Conservation (phyloP, 108 stramenopile species). For the Nitzschia sp. region DNA sequence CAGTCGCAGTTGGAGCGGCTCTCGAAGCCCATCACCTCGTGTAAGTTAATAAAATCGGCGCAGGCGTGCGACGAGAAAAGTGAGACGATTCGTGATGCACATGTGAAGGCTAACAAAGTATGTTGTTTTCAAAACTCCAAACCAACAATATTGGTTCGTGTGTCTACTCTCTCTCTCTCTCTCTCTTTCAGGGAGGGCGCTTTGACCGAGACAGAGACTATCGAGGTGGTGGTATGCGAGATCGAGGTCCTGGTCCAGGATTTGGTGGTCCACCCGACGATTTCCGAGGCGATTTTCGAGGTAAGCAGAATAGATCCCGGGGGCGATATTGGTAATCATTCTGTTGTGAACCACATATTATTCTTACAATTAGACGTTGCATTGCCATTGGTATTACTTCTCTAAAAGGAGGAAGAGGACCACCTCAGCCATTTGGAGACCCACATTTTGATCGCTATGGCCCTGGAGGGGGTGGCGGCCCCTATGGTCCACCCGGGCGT, state of each 20-base stretch:
- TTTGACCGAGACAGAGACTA: slow-evolving; percentile 22
- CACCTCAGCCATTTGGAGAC: slow-evolving; percentile 28
- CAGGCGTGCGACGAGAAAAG: background rate
- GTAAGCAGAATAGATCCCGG: slow-evolving; percentile 7
- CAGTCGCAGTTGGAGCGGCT: slow-evolving; percentile 34
- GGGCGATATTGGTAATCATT: too few species aligned
- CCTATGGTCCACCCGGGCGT: slow-evolving; percentile 22
- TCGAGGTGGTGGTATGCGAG: slow-evolving; percentile 19
- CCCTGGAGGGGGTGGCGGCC: slow-evolving; percentile 22
- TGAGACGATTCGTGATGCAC: background rate
- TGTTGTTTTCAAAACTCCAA: too few species aligned
- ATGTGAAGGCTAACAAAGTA: background rate
- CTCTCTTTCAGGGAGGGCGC: slow-evolving; percentile 24
- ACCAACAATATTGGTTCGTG: too few species aligned
- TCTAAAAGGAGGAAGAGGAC: slow-evolving; percentile 23
- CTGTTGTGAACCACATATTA: too few species aligned
- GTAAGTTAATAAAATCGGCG: slow-evolving; percentile 14
- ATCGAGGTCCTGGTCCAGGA: slow-evolving; percentile 24
- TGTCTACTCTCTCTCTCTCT: background rate
- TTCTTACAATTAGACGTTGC: too few species aligned
- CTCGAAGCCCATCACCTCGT: slow-evolving; percentile 48
- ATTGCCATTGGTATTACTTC: background rate
- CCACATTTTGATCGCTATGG: slow-evolving; percentile 14
- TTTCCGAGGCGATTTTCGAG: slow-evolving; percentile 17
- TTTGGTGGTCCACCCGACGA: slow-evolving; percentile 29